Conservation (phyloP, 306 rosid genomes). For the Cucumis sativus region Cucumber_9930_V3 NC_026657.2:1707001-1707500, state of each 20-base stretch:
- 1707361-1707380: background rate
- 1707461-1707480: background rate
- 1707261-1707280: background rate
- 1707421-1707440: background rate
- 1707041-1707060: conserved; percentile 61
- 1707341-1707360: background rate
- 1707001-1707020: conserved; percentile 51
- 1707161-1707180: background rate
- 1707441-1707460: background rate
- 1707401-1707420: background rate
- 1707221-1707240: background rate
- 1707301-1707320: conserved; percentile 1
- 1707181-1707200: background rate
- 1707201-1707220: background rate
- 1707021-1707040: conserved; percentile 74
- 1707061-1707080: conserved; percentile 49
- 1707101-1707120: conserved; percentile 60
- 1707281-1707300: background rate
- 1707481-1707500: background rate
- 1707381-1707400: conserved; percentile 11
- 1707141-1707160: background rate
- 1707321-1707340: background rate
- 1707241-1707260: background rate
- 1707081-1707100: conserved; percentile 66
- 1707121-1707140: conserved; percentile 49